Conservation (phyloP, 176 grass and related monocot species). For the Musa beccarii region DNA sequence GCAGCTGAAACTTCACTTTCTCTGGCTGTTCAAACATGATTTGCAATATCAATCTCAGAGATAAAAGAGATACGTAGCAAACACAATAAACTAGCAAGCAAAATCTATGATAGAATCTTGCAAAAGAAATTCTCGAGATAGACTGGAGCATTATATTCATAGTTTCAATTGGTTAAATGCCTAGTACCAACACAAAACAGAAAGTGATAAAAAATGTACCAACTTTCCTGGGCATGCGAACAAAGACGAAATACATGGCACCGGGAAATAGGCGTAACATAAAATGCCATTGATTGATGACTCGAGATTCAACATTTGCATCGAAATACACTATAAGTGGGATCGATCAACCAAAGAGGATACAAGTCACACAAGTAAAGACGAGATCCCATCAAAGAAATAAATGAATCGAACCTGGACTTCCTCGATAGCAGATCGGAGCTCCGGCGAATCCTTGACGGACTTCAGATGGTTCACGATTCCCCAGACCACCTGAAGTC, state of each 20-base stretch:
- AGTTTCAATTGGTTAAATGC: neutral
- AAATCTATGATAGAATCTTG: neutral
- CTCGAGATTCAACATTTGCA: neutral
- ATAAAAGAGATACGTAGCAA: neutral
- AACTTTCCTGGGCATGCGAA: neutral
- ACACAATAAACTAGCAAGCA: neutral
- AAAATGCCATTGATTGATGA: neutral
- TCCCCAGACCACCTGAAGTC: conserved; percentile 72
- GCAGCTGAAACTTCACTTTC: conserved; percentile 84
- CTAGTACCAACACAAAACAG: neutral
- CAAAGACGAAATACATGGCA: neutral
- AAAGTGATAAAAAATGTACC: neutral
- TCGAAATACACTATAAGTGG: neutral
- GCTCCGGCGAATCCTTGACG: conserved; percentile 75
- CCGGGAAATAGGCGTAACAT: no score
- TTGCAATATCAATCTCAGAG: neutral
- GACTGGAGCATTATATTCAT: neutral
- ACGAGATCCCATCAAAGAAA: neutral
- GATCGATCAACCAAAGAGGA: neutral
- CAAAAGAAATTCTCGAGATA: neutral
- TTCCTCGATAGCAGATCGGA: conserved; percentile 83
- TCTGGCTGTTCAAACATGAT: conserved; percentile 46
- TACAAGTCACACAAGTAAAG: neutral
- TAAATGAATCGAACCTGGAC: conserved; percentile 40
- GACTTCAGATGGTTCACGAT: conserved; percentile 81